Conservation (phyloP, 2,329 filamentous ascomycete genomes). For the Monosporascus sp. region DNA sequence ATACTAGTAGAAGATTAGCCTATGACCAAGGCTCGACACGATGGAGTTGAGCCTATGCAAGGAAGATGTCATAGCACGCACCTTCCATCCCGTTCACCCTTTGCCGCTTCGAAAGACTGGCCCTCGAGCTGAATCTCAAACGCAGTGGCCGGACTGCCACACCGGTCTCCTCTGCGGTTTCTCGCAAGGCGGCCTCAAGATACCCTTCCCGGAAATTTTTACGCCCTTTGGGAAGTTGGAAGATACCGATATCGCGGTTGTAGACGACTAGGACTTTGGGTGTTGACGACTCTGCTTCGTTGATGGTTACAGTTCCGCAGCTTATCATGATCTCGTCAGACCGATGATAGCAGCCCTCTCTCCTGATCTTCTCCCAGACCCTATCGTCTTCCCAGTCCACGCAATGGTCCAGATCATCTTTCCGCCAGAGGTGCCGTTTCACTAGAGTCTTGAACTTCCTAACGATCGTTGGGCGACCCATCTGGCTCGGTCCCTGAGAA, state of each 20-base stretch:
- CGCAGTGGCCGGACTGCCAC: conserved; percentile 32
- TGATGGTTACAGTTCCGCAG: conserved; percentile 41
- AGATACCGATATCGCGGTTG: conserved; percentile 36
- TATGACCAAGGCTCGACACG: too few relatives aligned
- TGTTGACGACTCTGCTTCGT: conserved; percentile 19
- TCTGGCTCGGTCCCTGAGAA: conserved; percentile 2
- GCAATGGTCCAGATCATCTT: conserved; percentile 11
- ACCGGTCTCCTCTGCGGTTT: conserved; percentile 44
- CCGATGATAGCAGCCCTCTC: conserved; percentile 29
- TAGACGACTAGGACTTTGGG: conserved; percentile 36
- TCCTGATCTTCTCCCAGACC: conserved; percentile 23
- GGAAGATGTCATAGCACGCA: too few relatives aligned
- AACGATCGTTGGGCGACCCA: conserved; percentile 6
- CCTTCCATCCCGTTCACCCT: too few relatives aligned
- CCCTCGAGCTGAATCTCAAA: conserved; percentile 37
- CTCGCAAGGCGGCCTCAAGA: conserved; percentile 36
- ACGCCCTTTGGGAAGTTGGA: conserved; percentile 43
- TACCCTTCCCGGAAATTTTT: conserved; percentile 41
- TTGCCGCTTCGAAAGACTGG: conserved; percentile 26
- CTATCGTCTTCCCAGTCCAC: conserved; percentile 23
- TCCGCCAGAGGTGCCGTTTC: conserved; percentile 16
- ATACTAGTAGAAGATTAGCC: too few relatives aligned
- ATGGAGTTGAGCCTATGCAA: too few relatives aligned
- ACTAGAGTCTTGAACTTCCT: conserved; percentile 15
- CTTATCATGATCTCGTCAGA: conserved; percentile 39